Base-by-base conservation (phyloP, 148 eudicot genomes). In the Cornus suecica region DNA sequence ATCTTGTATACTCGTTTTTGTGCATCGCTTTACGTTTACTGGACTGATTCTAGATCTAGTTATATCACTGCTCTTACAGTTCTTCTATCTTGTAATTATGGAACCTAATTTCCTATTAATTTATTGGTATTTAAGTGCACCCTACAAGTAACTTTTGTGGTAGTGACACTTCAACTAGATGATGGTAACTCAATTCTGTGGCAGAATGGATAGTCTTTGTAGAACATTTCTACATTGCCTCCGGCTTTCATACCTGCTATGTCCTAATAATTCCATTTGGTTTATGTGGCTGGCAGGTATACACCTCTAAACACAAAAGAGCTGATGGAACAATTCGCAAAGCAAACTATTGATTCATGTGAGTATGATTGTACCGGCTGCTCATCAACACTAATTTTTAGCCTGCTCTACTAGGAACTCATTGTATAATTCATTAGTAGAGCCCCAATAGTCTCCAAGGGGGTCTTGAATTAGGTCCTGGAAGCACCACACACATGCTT, bases 251-350 rank as follows among this genome's bases (percentile, higher is more conserved):
- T 76, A 52, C 54, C 23, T 66, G 23, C 58, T 71, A 26, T 69
- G 64, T 28, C 23, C 31, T 70, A 72, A 77, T 48, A 31, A 15
- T 27, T 82, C 10, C 22, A 69, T 69, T 74, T 73, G 30, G 31
- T 80, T 78, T 61, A 8, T 71, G 22, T 86, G 77, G 62, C 74
- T 80, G 52, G 48, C 83, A 95, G 94, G 77, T 92, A 91, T 81
- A 89, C 97, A 23, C 94, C 99, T 67, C 90, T 95, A 74, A 84
- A 83, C 65, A 95, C 97, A 56, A 85, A 85, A 84, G 91, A 85
- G 82, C 85, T 95, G 72, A 85, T 92, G 82, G 99, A 95, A 83
- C 80, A 84, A 60, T 86, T 82, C 84, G 70, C 89, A 71, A 84
- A 95, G 84, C 88, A 83, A 85, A 84, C 84, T 32, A 77, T 95